These are phyloP conservation scores for Cryptococcus sp. DNA, from an alignment of 1,284 basidiomycete species.

Conservation along the genomic window DNA sequence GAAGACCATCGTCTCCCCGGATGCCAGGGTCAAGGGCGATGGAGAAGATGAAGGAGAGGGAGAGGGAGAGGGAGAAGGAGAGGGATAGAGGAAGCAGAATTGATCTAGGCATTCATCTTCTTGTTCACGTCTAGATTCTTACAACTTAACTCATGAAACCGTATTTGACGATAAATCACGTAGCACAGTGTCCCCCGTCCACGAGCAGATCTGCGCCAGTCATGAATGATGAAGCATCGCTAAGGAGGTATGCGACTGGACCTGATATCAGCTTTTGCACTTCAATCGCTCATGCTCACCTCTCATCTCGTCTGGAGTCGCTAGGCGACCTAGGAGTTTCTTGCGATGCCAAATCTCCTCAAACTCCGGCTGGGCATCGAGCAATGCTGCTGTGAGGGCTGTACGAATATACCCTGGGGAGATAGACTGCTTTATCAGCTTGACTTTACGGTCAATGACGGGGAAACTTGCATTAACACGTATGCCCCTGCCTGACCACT, in stretches of 20 bases:
- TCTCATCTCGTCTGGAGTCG: conserved; percentile 34
- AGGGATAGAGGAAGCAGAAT: no score
- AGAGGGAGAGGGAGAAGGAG: no score
- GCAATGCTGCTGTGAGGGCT: conserved; percentile 30
- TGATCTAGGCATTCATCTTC: no score
- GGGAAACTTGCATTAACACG: conserved; percentile 52
- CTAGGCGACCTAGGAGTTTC: conserved; percentile 23
- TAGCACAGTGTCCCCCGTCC: conserved; percentile 43
- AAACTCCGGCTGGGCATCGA: conserved; percentile 29
- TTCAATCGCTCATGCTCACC: conserved; percentile 8
- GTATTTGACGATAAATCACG: conserved; percentile 10
- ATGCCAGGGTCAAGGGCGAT: not conserved
- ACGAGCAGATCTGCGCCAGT: conserved; percentile 40
- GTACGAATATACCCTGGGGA: conserved; percentile 43
- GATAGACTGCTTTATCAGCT: conserved; percentile 12
- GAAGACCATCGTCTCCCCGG: not conserved
- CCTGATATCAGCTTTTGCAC: conserved; percentile 9
- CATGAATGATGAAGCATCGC: conserved; percentile 39
- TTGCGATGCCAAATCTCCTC: conserved; percentile 28
- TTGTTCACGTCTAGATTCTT: no score
- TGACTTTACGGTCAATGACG: not conserved
- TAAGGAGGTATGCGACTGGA: conserved; percentile 47
- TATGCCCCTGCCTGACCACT: conserved; percentile 66
- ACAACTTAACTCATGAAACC: no score
- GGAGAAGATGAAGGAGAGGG: not conserved